A percentile compares a stretch with the other conserved stretches of the same genome.
These are phyloP conservation scores for Mycena capillaripes DNA, from an alignment of 768 basidiomycete genomes.

Conservation along the genomic window DNA sequence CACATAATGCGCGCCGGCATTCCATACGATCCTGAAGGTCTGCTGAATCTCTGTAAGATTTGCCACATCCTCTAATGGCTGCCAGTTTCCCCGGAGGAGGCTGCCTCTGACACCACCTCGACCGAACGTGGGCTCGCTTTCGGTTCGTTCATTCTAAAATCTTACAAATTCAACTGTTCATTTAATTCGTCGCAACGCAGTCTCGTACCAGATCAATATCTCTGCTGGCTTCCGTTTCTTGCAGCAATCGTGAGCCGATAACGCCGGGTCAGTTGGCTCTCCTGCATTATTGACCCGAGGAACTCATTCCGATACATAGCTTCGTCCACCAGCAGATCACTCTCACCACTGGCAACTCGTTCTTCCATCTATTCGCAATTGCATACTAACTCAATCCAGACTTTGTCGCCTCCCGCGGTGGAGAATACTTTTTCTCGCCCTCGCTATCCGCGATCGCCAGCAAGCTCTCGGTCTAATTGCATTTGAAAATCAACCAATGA, in stretches of 20 bases:
- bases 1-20: constrained; percentile 51
- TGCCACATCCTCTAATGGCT: neutral
- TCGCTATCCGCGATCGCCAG: constrained; percentile 43
- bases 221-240: constrained; percentile 34
- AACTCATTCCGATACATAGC: neutral
- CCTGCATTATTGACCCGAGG: neutral
- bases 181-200: neutral
- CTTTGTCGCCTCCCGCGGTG: constrained; percentile 45
- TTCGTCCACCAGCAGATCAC: constrained; percentile 20
- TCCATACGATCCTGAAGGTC: constrained; percentile 49
- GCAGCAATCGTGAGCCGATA: constrained; percentile 35
- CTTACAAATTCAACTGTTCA: neutral
- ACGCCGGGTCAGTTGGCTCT: constrained; percentile 12
- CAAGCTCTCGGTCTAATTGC: constrained; percentile 28
- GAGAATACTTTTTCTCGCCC: constrained; percentile 49
- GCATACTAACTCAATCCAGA: constrained; percentile 1
- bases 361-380: too few relatives aligned
- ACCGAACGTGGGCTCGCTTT: constrained; percentile 34
- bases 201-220: constrained; percentile 36
- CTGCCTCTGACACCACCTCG: constrained; percentile 6
- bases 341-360: constrained; percentile 19
- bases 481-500: neutral
- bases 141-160: constrained; percentile 3
- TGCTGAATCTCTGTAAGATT: neutral
- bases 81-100: constrained; percentile 1